Evolutionary conservation across 768 basidiomycete genomes (phyloP).

Genomic region (Cystobasidium tubakii): DNA sequence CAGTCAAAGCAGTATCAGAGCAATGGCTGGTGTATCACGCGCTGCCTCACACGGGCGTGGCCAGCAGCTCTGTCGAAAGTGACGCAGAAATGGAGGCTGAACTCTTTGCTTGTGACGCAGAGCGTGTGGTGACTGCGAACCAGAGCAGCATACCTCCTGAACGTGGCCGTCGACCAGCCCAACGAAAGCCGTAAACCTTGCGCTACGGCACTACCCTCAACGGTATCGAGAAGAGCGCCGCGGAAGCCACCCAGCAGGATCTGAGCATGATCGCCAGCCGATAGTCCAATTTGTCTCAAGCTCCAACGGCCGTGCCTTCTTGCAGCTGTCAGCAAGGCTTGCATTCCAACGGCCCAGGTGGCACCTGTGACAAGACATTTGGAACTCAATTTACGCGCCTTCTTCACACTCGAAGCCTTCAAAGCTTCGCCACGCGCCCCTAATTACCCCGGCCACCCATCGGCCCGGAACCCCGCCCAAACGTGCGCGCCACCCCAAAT

Average conservation of each 20-base stretch:
- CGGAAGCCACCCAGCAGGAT: background rate
- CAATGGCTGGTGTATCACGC: too few relatives aligned
- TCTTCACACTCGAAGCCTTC: background rate
- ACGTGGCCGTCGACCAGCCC: background rate
- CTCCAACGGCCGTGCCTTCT: slow-evolving; percentile 2
- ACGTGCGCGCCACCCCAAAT: background rate
- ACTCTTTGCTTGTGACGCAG: background rate
- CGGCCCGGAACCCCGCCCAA: background rate
- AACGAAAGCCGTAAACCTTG: background rate
- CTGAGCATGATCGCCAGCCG: background rate
- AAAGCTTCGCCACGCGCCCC: background rate
- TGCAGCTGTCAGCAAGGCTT: background rate
- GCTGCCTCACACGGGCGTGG: background rate
- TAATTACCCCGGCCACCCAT: background rate
- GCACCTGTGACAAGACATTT: background rate
- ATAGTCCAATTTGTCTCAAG: background rate
- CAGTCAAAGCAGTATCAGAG: too few relatives aligned
- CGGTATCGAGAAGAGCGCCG: background rate
- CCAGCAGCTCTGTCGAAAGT: background rate
- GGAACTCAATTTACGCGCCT: slow-evolving; percentile 1
- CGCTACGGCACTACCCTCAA: background rate
- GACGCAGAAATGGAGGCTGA: background rate
- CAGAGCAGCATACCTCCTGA: background rate
- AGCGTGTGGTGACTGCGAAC: background rate
- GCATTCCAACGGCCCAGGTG: background rate